Conservation (phyloP, 169 alveolate genomes). For the Fabrea salina region DNA sequence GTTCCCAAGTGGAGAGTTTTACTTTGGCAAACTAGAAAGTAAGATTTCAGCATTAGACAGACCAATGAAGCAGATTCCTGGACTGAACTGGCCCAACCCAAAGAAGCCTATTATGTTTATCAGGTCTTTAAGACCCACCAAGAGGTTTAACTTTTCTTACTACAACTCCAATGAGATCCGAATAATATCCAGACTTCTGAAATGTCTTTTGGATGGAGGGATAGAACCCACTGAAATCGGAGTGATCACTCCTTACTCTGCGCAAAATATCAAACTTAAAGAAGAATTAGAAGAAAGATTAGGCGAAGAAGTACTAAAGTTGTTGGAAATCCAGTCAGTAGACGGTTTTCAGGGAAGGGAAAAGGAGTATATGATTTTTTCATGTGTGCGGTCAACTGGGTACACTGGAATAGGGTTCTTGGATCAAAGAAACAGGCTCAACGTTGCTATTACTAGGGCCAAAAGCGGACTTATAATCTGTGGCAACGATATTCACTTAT, state of each 20-base stretch:
- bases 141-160: conserved; percentile 89
- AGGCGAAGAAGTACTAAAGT: background rate
- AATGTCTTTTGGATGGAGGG: conserved; percentile 70
- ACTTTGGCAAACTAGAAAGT: background rate
- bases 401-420: conserved; percentile 60
- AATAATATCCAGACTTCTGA: conserved; percentile 77
- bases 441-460: conserved; percentile 84
- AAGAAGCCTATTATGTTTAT: conserved; percentile 82
- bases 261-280: background rate
- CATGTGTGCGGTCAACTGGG: conserved; percentile 44
- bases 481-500: conserved; percentile 63
- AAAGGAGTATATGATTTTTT: conserved; percentile 45
- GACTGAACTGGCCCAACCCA: conserved; percentile 81
- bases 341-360: conserved; percentile 11
- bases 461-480: conserved; percentile 70
- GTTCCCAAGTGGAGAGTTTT: background rate
- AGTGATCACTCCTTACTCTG: background rate
- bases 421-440: conserved; percentile 76
- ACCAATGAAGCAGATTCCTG: conserved; percentile 62
- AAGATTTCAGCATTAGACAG: background rate
- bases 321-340: background rate
- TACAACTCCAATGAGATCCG: conserved; percentile 87
- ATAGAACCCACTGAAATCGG: conserved; percentile 55
- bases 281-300: conserved; percentile 9
- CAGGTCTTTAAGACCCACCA: conserved; percentile 84